phyloP scores from a whole-genome alignment of 768 basidiomycete species.

The Hydnomerulius pinastri region DNA sequence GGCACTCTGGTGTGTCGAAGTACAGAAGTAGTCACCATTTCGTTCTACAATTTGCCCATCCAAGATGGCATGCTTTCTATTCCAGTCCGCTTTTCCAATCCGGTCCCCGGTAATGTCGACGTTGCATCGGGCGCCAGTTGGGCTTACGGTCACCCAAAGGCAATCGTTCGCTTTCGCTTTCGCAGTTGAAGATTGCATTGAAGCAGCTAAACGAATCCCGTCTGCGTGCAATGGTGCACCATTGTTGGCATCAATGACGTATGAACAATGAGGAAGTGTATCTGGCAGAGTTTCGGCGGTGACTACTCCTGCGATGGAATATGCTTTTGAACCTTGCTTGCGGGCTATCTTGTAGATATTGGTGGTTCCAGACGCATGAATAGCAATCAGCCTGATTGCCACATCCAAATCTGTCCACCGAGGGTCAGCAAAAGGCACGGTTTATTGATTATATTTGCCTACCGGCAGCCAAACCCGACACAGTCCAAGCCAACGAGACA shows the following conservation, averaged over 20 bases:
- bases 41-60: conserved; percentile 58
- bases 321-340: conserved; percentile 36
- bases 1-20: not conserved
- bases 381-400: conserved; percentile 62
- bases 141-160: conserved; percentile 55
- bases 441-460: not conserved
- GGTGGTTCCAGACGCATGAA: conserved; percentile 56
- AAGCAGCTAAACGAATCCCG: conserved; percentile 42
- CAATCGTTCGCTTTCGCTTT: conserved; percentile 20
- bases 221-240: conserved; percentile 49
- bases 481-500: conserved; percentile 64
- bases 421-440: not conserved
- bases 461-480: conserved; percentile 60
- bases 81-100: conserved; percentile 69
- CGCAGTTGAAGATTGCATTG: conserved; percentile 27
- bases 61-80: conserved; percentile 52
- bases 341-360: conserved; percentile 57
- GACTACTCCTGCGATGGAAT: conserved; percentile 37
- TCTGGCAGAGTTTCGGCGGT: conserved; percentile 43
- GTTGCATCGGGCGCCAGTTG: conserved; percentile 57
- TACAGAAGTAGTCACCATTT: conserved; percentile 46
- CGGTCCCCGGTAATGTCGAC: conserved; percentile 66
- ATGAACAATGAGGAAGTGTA: conserved; percentile 48
- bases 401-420: conserved; percentile 45
- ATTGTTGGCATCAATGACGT: conserved; percentile 56